Percentiles rank a stretch among this genome's conserved stretches.
Conservation (phyloP, 1,284 basidiomycete species). For the Moesziomyces antarcticus region DNA sequence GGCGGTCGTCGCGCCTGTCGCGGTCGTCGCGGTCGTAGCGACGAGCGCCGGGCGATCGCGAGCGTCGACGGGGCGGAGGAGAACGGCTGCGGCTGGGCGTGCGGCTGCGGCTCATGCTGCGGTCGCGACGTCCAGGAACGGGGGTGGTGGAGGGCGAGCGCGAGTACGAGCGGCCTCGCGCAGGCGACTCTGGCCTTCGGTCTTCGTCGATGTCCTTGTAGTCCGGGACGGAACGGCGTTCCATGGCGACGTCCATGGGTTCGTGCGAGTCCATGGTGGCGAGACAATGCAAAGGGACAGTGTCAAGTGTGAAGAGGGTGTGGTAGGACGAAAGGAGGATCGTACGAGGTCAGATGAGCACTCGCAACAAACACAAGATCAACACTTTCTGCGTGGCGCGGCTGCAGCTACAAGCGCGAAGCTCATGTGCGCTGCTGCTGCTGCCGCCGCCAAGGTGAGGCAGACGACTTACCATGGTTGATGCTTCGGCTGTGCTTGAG, state of each 20-base stretch:
- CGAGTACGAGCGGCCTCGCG: constrained; percentile 44
- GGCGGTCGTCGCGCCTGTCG: constrained; percentile 7
- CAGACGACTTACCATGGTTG: not conserved
- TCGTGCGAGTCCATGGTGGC: constrained; percentile 17
- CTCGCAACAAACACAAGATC: constrained; percentile 2
- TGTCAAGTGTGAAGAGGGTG: not conserved
- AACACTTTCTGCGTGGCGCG: constrained; percentile 11
- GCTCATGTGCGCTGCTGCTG: not conserved
- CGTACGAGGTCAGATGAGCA: constrained; percentile 6
- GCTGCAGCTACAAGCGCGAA: not conserved
- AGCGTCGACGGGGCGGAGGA: constrained; percentile 28
- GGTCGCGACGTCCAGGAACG: constrained; percentile 23
- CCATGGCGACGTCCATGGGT: constrained; percentile 9
- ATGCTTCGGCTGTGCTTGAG: not conserved
- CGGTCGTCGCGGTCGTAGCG: constrained; percentile 33
- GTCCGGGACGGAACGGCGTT: constrained; percentile 28
- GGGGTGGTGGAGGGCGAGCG: constrained; percentile 45
- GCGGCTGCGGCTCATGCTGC: constrained; percentile 15
- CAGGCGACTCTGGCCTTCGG: constrained; percentile 25
- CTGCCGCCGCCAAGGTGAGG: not conserved
- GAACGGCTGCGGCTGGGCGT: constrained; percentile 11
- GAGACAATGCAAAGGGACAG: not conserved
- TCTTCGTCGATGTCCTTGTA: constrained; percentile 48
- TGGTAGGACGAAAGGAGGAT: not conserved
- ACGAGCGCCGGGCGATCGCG: constrained; percentile 38